phyloP scores from a whole-genome alignment of 495 filamentous ascomycete genomes.

The Cercophora newfieldiana region DNA sequence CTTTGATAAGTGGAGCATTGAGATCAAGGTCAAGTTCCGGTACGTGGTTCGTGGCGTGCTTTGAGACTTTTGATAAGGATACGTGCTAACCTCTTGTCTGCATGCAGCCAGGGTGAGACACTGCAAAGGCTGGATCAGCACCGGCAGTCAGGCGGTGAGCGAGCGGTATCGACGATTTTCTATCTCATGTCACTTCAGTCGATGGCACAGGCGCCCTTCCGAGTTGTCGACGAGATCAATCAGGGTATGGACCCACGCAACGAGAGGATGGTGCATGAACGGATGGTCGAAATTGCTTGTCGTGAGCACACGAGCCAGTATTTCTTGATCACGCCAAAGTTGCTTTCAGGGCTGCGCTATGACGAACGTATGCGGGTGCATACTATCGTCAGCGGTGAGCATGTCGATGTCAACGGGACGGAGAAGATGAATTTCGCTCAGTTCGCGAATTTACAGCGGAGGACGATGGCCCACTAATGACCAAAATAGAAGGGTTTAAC shows the following conservation, averaged over 20 bases:
- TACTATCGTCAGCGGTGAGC: constrained; percentile 89
- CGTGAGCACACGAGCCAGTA: constrained; percentile 69
- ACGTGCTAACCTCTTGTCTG: background rate
- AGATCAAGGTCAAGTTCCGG: constrained; percentile 94
- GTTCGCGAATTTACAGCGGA: constrained; percentile 49
- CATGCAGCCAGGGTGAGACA: constrained; percentile 72
- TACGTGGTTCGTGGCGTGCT: constrained; percentile 37
- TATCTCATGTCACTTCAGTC: constrained; percentile 98
- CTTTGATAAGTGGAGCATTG: constrained; percentile 90
- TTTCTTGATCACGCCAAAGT: constrained; percentile 98
- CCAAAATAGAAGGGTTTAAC: background rate
- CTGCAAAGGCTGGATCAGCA: constrained; percentile 85
- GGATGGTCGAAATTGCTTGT: constrained; percentile 94
- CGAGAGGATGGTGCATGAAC: constrained; percentile 94
- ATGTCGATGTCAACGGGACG: constrained; percentile 61
- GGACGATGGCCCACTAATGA: constrained; percentile 21
- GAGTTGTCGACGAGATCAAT: constrained; percentile 98
- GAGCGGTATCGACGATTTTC: constrained; percentile 96
- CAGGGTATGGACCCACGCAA: constrained; percentile 99
- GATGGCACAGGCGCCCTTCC: constrained; percentile 94
- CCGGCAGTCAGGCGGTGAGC: constrained; percentile 94
- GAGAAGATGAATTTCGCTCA: constrained; percentile 58
- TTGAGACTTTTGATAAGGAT: background rate
- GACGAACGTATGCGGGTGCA: constrained; percentile 88
- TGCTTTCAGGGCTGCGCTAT: constrained; percentile 81